Conservation (phyloP, 1,139 yeast species). For the Geotrichum carabidarum region DNA sequence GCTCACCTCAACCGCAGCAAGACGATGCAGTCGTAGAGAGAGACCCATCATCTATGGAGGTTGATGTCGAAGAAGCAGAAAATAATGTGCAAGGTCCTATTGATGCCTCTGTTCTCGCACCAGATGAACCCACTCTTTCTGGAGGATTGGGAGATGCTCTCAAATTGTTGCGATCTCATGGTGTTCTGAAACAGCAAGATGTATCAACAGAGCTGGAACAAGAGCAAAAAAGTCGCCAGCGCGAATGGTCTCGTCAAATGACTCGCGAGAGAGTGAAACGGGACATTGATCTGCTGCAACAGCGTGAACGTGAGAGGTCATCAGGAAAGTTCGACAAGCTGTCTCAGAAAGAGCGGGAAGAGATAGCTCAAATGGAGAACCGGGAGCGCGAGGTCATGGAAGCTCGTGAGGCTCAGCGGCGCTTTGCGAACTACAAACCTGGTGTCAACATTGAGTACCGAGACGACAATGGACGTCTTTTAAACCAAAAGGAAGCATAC, state of each 20-base stretch:
- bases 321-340: conserved; percentile 33
- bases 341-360: conserved; percentile 36
- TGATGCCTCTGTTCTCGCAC: conserved; percentile 21
- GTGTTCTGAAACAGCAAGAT: conserved; percentile 36
- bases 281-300: conserved; percentile 34
- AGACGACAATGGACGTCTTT: conserved; percentile 64
- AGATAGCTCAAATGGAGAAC: conserved; percentile 42
- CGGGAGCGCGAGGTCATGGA: conserved; percentile 31
- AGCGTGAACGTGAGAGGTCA: conserved; percentile 34
- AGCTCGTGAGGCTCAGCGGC: conserved; percentile 33
- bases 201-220: conserved; percentile 24
- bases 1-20: neutral
- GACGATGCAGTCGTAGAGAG: conserved; percentile 11
- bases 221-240: conserved; percentile 24
- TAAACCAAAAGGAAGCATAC: conserved; percentile 74
- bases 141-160: conserved; percentile 58
- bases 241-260: conserved; percentile 30
- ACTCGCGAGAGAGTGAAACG: conserved; percentile 26
- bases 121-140: conserved; percentile 39
- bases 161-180: conserved; percentile 47
- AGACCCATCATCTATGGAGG: conserved; percentile 15
- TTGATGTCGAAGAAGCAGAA: conserved; percentile 21
- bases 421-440: conserved; percentile 55
- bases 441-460: conserved; percentile 57
- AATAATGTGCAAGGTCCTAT: conserved; percentile 12